phyloP scores from a whole-genome alignment of 1,284 basidiomycete genomes.

The Testicularia cyperi region DNA sequence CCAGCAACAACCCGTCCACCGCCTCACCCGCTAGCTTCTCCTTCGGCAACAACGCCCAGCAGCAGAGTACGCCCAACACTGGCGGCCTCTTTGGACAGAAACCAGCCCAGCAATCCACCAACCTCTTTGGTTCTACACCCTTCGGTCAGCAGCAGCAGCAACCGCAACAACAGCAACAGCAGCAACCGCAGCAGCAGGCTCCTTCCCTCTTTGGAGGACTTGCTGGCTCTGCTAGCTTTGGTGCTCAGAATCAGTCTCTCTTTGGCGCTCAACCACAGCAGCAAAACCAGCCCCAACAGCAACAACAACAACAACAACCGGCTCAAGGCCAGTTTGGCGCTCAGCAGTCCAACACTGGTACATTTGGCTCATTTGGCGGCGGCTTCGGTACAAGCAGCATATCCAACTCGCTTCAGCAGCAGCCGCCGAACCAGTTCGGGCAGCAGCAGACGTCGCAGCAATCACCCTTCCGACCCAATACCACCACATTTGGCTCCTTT shows the following conservation, averaged over 20 bases:
- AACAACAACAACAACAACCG: no score
- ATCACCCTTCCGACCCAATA: not conserved
- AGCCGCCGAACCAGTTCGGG: not conserved
- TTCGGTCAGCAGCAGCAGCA: slow-evolving; percentile 4
- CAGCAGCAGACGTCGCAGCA: not conserved
- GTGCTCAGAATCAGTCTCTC: no score
- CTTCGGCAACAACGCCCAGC: slow-evolving; percentile 15
- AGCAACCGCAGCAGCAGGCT: slow-evolving; percentile 16
- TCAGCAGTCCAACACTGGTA: no score
- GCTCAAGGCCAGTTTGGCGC: no score
- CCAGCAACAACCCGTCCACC: slow-evolving; percentile 14
- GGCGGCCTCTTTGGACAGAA: slow-evolving; percentile 4
- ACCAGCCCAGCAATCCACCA: not conserved
- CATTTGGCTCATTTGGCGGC: no score
- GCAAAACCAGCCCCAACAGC: no score
- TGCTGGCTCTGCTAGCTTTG: no score
- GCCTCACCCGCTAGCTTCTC: slow-evolving; percentile 26
- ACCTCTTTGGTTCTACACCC: not conserved
- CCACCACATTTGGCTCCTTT: no score
- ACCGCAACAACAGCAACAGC: slow-evolving; percentile 8
- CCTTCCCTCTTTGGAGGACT: no score
- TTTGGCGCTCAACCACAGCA: no score
- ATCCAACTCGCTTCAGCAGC: no score
- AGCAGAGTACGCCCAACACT: not conserved
- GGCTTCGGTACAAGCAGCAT: no score